These are phyloP conservation scores for Onygenales sp. DNA, from an alignment of 2,329 filamentous ascomycete species.

Conservation along the genomic window DNA sequence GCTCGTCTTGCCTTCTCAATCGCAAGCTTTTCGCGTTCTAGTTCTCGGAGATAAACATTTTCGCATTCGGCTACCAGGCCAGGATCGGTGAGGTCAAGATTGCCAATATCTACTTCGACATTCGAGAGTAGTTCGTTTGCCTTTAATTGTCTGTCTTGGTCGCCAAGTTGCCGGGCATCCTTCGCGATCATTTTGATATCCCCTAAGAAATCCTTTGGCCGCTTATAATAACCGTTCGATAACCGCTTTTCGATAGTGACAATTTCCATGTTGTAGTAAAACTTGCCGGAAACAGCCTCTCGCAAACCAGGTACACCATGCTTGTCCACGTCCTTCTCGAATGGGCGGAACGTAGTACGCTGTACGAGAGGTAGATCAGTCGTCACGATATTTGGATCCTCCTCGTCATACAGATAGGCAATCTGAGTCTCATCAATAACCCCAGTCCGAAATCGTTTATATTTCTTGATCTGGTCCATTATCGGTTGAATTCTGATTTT, in stretches of 20 bases:
- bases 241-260: slow-evolving; percentile 91
- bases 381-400: slow-evolving; percentile 57
- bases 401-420: slow-evolving; percentile 74
- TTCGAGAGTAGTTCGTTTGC: slow-evolving; percentile 88
- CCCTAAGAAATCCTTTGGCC: slow-evolving; percentile 77
- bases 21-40: slow-evolving; percentile 57
- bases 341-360: slow-evolving; percentile 59
- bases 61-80: slow-evolving; percentile 65
- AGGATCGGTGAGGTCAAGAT: slow-evolving; percentile 58
- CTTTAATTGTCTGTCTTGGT: slow-evolving; percentile 72
- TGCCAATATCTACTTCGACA: slow-evolving; percentile 83
- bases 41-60: slow-evolving; percentile 64
- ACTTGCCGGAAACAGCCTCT: slow-evolving; percentile 68
- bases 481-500: slow-evolving; percentile 87
- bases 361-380: slow-evolving; percentile 51
- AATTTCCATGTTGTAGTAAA: slow-evolving; percentile 91
- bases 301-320: slow-evolving; percentile 67
- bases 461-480: slow-evolving; percentile 96
- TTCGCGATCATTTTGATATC: slow-evolving; percentile 79
- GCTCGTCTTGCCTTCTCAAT: slow-evolving; percentile 44
- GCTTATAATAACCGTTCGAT: slow-evolving; percentile 91
- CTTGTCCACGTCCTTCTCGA: slow-evolving; percentile 68
- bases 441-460: slow-evolving; percentile 76
- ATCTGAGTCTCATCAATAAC: slow-evolving; percentile 66
- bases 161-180: slow-evolving; percentile 73